Evolutionary conservation across 2,329 filamentous ascomycete species (phyloP).

Genomic region (Drechslerella stenobrocha): DNA sequence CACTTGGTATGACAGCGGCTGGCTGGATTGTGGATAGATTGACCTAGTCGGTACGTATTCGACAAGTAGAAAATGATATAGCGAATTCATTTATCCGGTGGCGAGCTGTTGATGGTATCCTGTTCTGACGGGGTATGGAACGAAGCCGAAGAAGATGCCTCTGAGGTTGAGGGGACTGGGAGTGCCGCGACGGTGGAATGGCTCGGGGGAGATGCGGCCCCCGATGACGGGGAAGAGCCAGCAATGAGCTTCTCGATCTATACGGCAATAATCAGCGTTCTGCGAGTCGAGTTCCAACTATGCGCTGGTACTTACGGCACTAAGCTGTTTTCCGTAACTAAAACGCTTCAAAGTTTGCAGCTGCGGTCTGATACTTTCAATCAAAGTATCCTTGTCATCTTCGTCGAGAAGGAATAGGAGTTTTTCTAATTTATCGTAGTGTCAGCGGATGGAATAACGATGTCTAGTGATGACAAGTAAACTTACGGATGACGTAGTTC

Average conservation of each 20-base stretch:
- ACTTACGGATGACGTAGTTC: slow-evolving; percentile 96
- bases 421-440: slow-evolving; percentile 68
- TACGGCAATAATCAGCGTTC: slow-evolving; percentile 7
- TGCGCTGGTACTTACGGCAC: slow-evolving; percentile 56
- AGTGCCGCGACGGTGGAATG: slow-evolving; percentile 36
- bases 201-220: slow-evolving; percentile 37
- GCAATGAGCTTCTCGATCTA: slow-evolving; percentile 47
- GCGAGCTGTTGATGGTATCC: slow-evolving; percentile 45
- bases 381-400: slow-evolving; percentile 64
- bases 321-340: slow-evolving; percentile 68
- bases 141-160: slow-evolving; percentile 35
- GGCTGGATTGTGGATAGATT: neutral
- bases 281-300: no score
- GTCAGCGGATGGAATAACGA: slow-evolving; percentile 33
- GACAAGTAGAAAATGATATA: no score
- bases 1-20: slow-evolving; percentile 1
- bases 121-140: slow-evolving; percentile 46
- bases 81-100: slow-evolving; percentile 40
- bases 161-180: slow-evolving; percentile 31
- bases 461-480: neutral
- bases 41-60: no score
- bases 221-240: slow-evolving; percentile 39
- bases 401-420: slow-evolving; percentile 68
- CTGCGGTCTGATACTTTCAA: slow-evolving; percentile 67
- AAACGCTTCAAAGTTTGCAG: slow-evolving; percentile 67